Conservation (phyloP, 2,329 filamentous ascomycete genomes). For the Xylaria sp. region DNA sequence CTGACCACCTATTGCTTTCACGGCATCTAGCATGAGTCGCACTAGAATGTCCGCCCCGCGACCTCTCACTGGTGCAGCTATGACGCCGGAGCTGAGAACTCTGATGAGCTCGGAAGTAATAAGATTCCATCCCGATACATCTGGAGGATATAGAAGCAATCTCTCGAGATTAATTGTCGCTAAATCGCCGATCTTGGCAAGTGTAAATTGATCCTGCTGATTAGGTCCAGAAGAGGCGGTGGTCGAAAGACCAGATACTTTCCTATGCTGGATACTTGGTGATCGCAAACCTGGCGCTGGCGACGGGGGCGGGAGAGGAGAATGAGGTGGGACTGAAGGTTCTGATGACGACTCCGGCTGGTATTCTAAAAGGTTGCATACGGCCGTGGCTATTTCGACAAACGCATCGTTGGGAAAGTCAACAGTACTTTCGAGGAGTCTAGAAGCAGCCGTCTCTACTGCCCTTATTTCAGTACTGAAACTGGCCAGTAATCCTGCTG, state of each 20-base stretch:
- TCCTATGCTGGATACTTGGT: constrained; percentile 55
- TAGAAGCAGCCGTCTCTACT: constrained; percentile 86
- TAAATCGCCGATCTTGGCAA: constrained; percentile 79
- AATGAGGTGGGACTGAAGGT: constrained; percentile 51
- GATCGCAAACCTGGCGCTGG: constrained; percentile 43
- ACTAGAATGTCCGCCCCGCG: constrained; percentile 74
- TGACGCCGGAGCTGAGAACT: constrained; percentile 60
- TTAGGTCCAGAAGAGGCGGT: constrained; percentile 61
- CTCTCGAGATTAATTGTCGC: constrained; percentile 80
- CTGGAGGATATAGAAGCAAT: constrained; percentile 73
- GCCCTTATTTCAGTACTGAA: constrained; percentile 85
- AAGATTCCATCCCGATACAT: constrained; percentile 79
- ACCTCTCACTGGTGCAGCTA: constrained; percentile 64
- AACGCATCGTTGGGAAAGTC: constrained; percentile 91
- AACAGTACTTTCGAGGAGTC: constrained; percentile 89
- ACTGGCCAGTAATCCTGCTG: constrained; percentile 67
- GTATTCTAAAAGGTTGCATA: constrained; percentile 75
- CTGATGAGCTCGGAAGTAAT: constrained; percentile 67
- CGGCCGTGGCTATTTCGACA: constrained; percentile 76
- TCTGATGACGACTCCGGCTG: constrained; percentile 48
- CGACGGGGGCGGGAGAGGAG: constrained; percentile 53
- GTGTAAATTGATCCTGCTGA: constrained; percentile 73
- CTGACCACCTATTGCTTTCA: constrained; percentile 65
- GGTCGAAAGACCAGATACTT: constrained; percentile 61
- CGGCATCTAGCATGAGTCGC: constrained; percentile 67